Base-by-base conservation (phyloP, 2,329 filamentous ascomycete genomes). In the Fusarium stilboides region DNA sequence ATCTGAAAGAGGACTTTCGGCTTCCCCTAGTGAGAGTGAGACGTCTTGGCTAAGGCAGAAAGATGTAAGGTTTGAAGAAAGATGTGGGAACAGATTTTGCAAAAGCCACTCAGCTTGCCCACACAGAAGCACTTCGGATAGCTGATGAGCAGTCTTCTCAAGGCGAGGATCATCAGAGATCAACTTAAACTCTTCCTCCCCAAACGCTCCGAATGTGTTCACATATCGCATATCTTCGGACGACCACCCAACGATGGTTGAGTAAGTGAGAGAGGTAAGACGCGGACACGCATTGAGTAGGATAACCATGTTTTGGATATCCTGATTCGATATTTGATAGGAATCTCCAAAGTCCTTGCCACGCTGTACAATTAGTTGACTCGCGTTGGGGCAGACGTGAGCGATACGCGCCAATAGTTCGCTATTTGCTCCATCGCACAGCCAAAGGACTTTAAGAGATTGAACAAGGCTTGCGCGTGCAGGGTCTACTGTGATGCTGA, bases 91-190 rank as follows among this genome's bases (percentile, higher is more conserved):
- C 13, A 62, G 13, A 2, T 12, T 14, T 6, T 47, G 14, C 7
- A 52, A 13, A 14, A 59, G n/a, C 59, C 59, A 62, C 3, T 37
- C 20, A 12, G 37, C 13, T 17, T 43, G 28, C 9, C 46, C 57
- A 10, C 14, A 7, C 5, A 49, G 34, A 8, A 8, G 12, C 2
- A 39, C 5, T 0, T 0, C 12, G 15, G 40, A 20, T 6, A 44
- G 7, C 7, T 53, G 5, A 9, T 12, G 9, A 12, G 46, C 33
- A 20, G 17, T 7, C 6, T 31, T 45, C 10, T 19, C 17, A 31
- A 28, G 8, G 5, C 8, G 26, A 45, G 43, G 26, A 13, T 31
- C 26, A 14, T 10, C 26, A 8, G n/a, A 31, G 14, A 31, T 20
- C 43, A 45, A 14, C 4, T 19, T 17, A 5, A 45, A 28, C 43